Evolutionary conservation across 179 eudicot genomes (phyloP), one percentile per base, ranked within the genome.

Genomic region (Carnegiea gigantea): DNA sequence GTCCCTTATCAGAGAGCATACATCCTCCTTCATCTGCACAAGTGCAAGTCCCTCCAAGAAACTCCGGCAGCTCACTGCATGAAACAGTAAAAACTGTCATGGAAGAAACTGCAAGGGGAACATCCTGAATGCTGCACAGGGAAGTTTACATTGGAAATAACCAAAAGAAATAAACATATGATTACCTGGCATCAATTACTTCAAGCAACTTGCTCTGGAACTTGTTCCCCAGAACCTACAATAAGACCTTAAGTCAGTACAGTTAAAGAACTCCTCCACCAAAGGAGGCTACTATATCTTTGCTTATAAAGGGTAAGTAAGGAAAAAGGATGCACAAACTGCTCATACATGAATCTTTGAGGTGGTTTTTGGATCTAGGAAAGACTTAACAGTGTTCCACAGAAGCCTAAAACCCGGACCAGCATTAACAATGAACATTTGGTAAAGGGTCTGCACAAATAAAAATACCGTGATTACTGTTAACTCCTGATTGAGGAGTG

Each of bases 11-110:
- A 83, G 99, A 92, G 75, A 87, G 86, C 82, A 96, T 91, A 88
- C 99, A 96, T 36, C 99, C 99, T 64, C 97, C 99, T 80, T 91
- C 90, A 51, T 80, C 88, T 76, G 94, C 79, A 88, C 99, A 96
- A 5, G 92, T 80, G 88, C 99, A 96, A 49, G 92, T 85, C 40
- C 98, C 99, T 72, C 98, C 97, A 82, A 96, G 88, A 87, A 94
- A 96, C 73, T 96, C 97, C 20, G 99, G 99, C 90, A 95, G 88
- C 86, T 95, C 95, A 87, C 99, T 94, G 89, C 64, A 83, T 28
- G 40, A 23, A 28, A 74, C 4, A 24, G 46, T 51, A 78, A 51
- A 38, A 46, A 26, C 33, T 18, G 44, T 53, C 15, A 49, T 49
- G 76, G 67, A 59, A 70, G 38, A 57, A 53, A 30, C 51, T 33